Percentiles rank a stretch among this genome's conserved stretches.
These are phyloP conservation scores for Microdochium trichocladiopsis DNA, from an alignment of 2,329 filamentous ascomycete species.

Conservation along the genomic window DNA sequence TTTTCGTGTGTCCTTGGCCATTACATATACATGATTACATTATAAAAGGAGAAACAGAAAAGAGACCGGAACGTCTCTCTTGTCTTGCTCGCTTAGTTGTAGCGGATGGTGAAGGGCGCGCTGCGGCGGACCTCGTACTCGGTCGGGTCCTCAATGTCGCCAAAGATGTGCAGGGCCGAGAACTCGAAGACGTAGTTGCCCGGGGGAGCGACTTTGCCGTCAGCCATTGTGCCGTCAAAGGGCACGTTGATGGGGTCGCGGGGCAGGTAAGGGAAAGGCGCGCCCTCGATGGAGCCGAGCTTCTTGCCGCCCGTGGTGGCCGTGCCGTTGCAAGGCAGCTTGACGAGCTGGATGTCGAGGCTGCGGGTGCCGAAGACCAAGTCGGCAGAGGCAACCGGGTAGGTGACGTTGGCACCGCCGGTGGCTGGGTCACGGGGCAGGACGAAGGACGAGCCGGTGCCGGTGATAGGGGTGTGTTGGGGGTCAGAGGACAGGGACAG, in stretches of 20 bases:
- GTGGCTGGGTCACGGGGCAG: slow-evolving; percentile 11
- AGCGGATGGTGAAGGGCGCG: slow-evolving; percentile 35
- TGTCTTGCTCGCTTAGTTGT: slow-evolving; percentile 13
- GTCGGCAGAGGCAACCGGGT: slow-evolving; percentile 31
- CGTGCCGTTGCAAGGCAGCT: slow-evolving; percentile 19
- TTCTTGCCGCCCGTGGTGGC: slow-evolving; percentile 19
- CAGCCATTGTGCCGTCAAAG: slow-evolving; percentile 40
- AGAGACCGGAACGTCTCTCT: neutral
- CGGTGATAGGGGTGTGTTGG: slow-evolving; percentile 13
- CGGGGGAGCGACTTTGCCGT: slow-evolving; percentile 37
- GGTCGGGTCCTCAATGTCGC: slow-evolving; percentile 30
- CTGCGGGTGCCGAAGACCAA: slow-evolving; percentile 37
- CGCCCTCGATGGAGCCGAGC: slow-evolving; percentile 31
- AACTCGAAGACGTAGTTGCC: slow-evolving; percentile 43
- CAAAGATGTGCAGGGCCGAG: slow-evolving; percentile 42
- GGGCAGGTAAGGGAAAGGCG: slow-evolving; percentile 27
- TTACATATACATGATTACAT: neutral
- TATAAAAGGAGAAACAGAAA: neutral
- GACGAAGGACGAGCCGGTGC: slow-evolving; percentile 15
- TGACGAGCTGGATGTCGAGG: slow-evolving; percentile 36
- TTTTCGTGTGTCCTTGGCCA: too few relatives aligned
- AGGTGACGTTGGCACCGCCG: slow-evolving; percentile 13
- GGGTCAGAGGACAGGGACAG: slow-evolving; percentile 27
- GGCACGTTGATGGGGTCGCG: slow-evolving; percentile 20
- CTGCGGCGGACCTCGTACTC: slow-evolving; percentile 41